Evolutionary conservation across 176 grass and related monocot species (phyloP).

Genomic region (Oryza nivara): DNA sequence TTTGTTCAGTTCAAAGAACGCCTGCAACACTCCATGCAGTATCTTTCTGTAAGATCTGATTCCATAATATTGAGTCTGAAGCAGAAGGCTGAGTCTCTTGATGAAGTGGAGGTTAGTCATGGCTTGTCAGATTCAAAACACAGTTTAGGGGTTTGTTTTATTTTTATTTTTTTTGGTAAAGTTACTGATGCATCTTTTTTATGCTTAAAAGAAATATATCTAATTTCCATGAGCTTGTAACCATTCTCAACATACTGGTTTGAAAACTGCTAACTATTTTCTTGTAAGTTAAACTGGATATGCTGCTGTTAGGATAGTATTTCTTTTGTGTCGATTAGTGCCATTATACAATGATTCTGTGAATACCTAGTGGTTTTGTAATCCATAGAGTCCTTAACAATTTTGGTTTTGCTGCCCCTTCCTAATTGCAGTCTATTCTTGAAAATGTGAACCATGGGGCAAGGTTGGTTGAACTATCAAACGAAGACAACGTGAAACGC

Average conservation of each 20-base stretch:
- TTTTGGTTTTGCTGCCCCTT: slow-evolving; percentile 9
- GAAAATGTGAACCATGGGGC: slow-evolving; percentile 62
- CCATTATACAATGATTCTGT: slow-evolving; percentile 12
- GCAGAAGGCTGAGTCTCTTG: slow-evolving; percentile 71
- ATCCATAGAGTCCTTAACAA: slow-evolving; percentile 13
- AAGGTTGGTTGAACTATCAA: slow-evolving; percentile 77
- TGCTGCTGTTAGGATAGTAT: slow-evolving; percentile 24
- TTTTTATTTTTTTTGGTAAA: slow-evolving; percentile 17
- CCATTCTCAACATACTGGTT: neutral
- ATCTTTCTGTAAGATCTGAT: slow-evolving; percentile 74
- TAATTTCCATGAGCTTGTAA: slow-evolving; percentile 22
- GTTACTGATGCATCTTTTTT: neutral
- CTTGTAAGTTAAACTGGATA: neutral
- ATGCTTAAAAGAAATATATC: neutral
- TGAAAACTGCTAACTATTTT: slow-evolving; percentile 13
- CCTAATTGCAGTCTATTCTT: slow-evolving; percentile 59
- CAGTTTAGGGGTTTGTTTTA: neutral
- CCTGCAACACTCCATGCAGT: slow-evolving; percentile 74
- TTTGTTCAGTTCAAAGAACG: slow-evolving; percentile 90
- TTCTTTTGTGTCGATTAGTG: neutral
- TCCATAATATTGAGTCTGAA: slow-evolving; percentile 73
- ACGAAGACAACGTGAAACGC: slow-evolving; percentile 64
- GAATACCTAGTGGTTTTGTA: neutral
- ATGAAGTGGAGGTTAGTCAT: slow-evolving; percentile 80
- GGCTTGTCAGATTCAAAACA: slow-evolving; percentile 20